phyloP scores from a whole-genome alignment of 768 basidiomycete genomes.

The Termitomyces sp. region DNA sequence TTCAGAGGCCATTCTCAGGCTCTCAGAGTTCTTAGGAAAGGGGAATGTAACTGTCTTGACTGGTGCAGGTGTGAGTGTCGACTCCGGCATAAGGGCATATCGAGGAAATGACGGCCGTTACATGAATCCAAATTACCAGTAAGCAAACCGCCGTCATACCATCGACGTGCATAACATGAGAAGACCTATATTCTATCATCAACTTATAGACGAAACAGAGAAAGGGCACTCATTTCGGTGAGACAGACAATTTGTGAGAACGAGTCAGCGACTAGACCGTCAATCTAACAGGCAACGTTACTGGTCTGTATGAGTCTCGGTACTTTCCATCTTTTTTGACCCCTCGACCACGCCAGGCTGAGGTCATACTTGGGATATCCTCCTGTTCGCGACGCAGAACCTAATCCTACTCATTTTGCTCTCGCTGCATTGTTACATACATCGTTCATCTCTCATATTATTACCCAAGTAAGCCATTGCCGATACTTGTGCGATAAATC shows the following conservation, averaged over 20 bases:
- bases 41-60: slow-evolving; percentile 78
- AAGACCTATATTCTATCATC: slow-evolving; percentile 76
- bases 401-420: slow-evolving; percentile 87
- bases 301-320: slow-evolving; percentile 38
- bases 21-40: slow-evolving; percentile 56
- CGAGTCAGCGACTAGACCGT: background rate
- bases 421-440: slow-evolving; percentile 78
- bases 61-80: slow-evolving; percentile 92
- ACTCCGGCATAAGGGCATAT: slow-evolving; percentile 94
- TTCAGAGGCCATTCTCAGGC: slow-evolving; percentile 50
- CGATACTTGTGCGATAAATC: slow-evolving; percentile 12
- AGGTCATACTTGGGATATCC: slow-evolving; percentile 84
- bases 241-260: slow-evolving; percentile 7
- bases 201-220: slow-evolving; percentile 67
- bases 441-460: slow-evolving; percentile 49
- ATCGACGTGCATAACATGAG: slow-evolving; percentile 2
- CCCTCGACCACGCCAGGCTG: slow-evolving; percentile 34
- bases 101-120: slow-evolving; percentile 81
- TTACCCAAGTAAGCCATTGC: slow-evolving; percentile 60
- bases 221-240: slow-evolving; percentile 71
- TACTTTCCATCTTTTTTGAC: slow-evolving; percentile 3
- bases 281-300: slow-evolving; percentile 65
- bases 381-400: slow-evolving; percentile 72
- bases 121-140: slow-evolving; percentile 90
- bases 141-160: slow-evolving; percentile 14